Evolutionary conservation across 1,284 basidiomycete species (phyloP), one percentile per base, ranked within the genome.

Genomic region (Apiotrichum siamense): DNA sequence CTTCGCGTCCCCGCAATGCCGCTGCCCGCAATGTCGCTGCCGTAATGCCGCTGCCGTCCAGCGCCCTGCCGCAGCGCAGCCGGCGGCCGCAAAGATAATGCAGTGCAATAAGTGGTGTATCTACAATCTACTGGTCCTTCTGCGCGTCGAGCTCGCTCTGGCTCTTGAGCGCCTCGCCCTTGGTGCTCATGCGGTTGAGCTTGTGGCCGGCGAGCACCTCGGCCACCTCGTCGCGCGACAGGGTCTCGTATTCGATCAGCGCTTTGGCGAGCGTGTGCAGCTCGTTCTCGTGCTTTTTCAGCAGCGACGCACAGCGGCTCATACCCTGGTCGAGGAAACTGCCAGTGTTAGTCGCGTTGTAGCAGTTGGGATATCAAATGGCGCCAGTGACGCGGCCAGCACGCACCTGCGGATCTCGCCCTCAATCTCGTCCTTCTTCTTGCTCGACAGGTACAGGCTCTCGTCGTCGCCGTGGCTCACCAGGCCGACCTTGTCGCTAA

Each of bases 241-340:
- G 77, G n/a, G 92, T 96, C 77, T 97, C 92, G 74, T 94, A 86
- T 69, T 94, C 89, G 18, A 96, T 83, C 52, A 97, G 77, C 5
- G 93, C 92, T 49, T 81, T 79, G 4, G 92, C 92, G 43, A 96
- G 81, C 86, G 77, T 79, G 74, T 94, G 87, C 44, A 97, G 76
- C 67, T 96, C 88, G 27, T 82, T 79, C 66, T 86, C 77, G 73
- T 82, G 86, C 29, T 79, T 77, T 63, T 81, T 83, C 55, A 97
- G 77, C 38, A 93, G 77, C 36, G 76, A 74, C 31, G 70, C 79
- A 18, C 86, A 86, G 36, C 92, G 84, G 36, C 72, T 73, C 76
- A 90, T 83, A 29, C 87, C 82, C 49, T 79, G 80, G 66, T 85
- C 82, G 52, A 94, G 79, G 61, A 96, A 75, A 46, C 87, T 88